A percentile compares a stretch with the other conserved stretches of the same genome.
Conservation (phyloP, 768 basidiomycete genomes). For the Tylopilus subfusipes region DNA sequence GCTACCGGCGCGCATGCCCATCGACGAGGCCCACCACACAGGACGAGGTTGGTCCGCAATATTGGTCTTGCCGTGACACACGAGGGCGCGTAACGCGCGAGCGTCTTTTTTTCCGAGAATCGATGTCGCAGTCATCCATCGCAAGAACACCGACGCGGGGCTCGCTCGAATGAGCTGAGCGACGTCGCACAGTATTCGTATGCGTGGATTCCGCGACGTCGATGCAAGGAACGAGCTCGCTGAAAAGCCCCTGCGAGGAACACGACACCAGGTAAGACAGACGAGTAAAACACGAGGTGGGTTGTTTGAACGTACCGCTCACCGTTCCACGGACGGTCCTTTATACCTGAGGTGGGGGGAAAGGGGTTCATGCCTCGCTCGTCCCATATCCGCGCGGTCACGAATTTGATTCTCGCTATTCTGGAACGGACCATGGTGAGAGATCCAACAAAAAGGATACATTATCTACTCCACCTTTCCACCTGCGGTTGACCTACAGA, state of each 20-base stretch:
- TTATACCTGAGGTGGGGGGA: conserved; percentile 13
- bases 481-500: conserved; percentile 1
- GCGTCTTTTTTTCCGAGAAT: conserved; percentile 35
- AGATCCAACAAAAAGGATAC: conserved; percentile 4
- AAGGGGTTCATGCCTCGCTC: background rate
- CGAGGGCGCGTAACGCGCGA: conserved; percentile 13
- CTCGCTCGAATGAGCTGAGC: conserved; percentile 26
- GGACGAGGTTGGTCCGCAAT: background rate
- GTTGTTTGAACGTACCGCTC: conserved; percentile 7
- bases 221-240: conserved; percentile 33
- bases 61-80: conserved; percentile 2
- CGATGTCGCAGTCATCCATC: conserved; percentile 77
- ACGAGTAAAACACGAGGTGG: background rate
- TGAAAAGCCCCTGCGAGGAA: conserved; percentile 7
- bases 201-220: conserved; percentile 30
- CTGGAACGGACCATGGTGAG: conserved; percentile 6
- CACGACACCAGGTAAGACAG: background rate
- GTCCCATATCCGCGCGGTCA: conserved; percentile 6
- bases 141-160: conserved; percentile 48
- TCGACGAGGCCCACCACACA: too few species aligned
- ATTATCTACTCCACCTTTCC: background rate
- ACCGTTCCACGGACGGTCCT: conserved; percentile 6
- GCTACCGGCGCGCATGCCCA: too few species aligned
- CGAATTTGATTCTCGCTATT: background rate
- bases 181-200: conserved; percentile 24